Evolutionary conservation across 805 yeast genomes (phyloP).

Genomic region (Yarrowia bubula): DNA sequence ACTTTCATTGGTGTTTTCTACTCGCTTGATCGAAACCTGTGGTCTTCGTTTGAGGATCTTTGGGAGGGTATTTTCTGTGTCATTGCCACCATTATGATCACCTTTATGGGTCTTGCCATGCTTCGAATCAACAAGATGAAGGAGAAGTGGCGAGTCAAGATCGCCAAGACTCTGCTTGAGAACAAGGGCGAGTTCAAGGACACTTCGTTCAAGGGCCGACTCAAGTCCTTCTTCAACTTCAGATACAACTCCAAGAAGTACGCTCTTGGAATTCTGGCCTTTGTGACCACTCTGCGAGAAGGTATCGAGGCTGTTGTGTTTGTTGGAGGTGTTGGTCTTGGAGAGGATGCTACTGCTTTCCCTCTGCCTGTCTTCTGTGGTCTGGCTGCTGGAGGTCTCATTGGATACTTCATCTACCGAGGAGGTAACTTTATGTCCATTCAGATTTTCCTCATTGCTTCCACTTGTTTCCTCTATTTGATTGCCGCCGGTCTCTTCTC

Average conservation of each 20-base stretch:
- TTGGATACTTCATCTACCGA: constrained; percentile 71
- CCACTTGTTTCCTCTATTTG: constrained; percentile 85
- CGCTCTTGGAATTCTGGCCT: constrained; percentile 85
- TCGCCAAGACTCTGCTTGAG: constrained; percentile 77
- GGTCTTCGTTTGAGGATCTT: constrained; percentile 83
- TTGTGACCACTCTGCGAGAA: constrained; percentile 89
- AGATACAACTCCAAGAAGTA: constrained; percentile 49
- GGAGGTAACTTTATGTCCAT: constrained; percentile 82
- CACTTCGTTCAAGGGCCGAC: constrained; percentile 44
- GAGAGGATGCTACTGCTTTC: constrained; percentile 65
- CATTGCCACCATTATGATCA: constrained; percentile 82
- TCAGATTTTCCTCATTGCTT: constrained; percentile 79
- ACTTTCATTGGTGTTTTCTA: constrained; percentile 95
- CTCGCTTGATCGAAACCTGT: constrained; percentile 73
- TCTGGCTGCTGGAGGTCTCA: constrained; percentile 68
- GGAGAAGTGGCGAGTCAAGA: constrained; percentile 93
- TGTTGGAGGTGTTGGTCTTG: constrained; percentile 91
- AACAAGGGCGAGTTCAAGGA: constrained; percentile 42
- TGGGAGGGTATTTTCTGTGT: constrained; percentile 97
- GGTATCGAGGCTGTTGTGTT: constrained; percentile 96
- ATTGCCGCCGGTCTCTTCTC: constrained; percentile 92
- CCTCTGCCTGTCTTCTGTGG: constrained; percentile 94
- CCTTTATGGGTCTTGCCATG: constrained; percentile 95
- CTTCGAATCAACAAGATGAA: constrained; percentile 92
- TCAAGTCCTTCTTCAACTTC: constrained; percentile 45